A percentile compares a stretch with the other conserved stretches of the same genome.
Evolutionary conservation across 768 basidiomycete species (phyloP).

Genomic region (Suillus subluteus): DNA sequence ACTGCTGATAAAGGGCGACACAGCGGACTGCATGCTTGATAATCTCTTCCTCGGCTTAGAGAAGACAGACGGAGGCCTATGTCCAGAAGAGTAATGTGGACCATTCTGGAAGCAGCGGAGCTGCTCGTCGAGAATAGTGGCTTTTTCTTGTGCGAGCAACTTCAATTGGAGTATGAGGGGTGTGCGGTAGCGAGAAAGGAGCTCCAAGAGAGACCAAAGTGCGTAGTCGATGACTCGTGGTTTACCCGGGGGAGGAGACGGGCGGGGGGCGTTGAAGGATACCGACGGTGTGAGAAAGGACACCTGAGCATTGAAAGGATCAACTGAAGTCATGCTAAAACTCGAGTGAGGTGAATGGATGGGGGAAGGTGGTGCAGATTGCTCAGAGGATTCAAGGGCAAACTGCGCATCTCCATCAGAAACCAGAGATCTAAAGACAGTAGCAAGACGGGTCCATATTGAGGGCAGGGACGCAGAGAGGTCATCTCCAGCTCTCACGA

Average conservation of each 20-base stretch:
- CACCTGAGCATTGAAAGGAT: slow-evolving; percentile 14
- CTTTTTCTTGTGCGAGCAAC: slow-evolving; percentile 65
- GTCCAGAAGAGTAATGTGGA: slow-evolving; percentile 37
- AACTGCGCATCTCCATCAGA: slow-evolving; percentile 67
- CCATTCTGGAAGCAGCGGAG: slow-evolving; percentile 39
- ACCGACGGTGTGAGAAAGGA: slow-evolving; percentile 7
- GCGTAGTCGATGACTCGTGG: slow-evolving; percentile 73
- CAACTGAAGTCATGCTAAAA: slow-evolving; percentile 19
- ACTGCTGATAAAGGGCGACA: slow-evolving; percentile 52
- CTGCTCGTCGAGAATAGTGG: slow-evolving; percentile 55
- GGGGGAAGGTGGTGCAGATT: slow-evolving; percentile 56
- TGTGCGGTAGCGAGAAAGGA: slow-evolving; percentile 61
- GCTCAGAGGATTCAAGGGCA: slow-evolving; percentile 45
- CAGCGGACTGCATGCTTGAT: slow-evolving; percentile 35
- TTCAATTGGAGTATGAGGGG: slow-evolving; percentile 71
- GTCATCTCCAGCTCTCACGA: slow-evolving; percentile 65
- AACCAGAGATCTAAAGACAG: slow-evolving; percentile 53
- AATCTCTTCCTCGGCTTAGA: slow-evolving; percentile 55
- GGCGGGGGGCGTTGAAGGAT: slow-evolving; percentile 11
- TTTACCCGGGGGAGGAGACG: slow-evolving; percentile 28
- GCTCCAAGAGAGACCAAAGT: slow-evolving; percentile 73
- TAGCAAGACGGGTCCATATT: slow-evolving; percentile 65
- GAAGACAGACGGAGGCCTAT: slow-evolving; percentile 55
- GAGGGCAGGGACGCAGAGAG: slow-evolving; percentile 56
- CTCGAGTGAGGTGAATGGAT: slow-evolving; percentile 53